Evolutionary conservation across 108 stramenopile species (phyloP).

Genomic region (Conticribra guillardii): DNA sequence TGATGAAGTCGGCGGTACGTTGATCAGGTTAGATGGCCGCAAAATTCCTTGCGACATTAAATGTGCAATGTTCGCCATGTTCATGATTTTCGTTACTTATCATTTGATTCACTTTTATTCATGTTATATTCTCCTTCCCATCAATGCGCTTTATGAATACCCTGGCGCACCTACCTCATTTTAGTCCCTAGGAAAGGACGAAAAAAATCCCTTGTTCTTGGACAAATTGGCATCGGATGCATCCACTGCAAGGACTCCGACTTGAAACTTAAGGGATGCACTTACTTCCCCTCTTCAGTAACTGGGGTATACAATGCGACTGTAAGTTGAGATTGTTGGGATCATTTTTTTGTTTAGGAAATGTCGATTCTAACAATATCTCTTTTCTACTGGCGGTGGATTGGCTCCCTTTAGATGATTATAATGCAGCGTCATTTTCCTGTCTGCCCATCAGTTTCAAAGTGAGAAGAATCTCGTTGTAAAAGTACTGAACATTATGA

Average conservation of each 20-base stretch:
- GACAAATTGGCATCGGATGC: slow-evolving; percentile 87
- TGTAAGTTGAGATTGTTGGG: too few species aligned
- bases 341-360: too few species aligned
- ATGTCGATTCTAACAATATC: too few species aligned
- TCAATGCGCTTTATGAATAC: too few species aligned
- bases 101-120: neutral
- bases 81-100: too few species aligned
- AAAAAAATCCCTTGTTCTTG: slow-evolving; percentile 74
- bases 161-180: neutral
- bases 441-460: slow-evolving; percentile 64
- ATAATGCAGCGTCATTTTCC: slow-evolving; percentile 53
- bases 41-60: too few species aligned
- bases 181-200: slow-evolving; percentile 76
- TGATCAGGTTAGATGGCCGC: too few species aligned
- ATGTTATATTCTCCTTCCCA: slow-evolving; percentile 3
- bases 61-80: too few species aligned
- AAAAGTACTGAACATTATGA: too few species aligned
- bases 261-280: slow-evolving; percentile 41
- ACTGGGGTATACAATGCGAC: slow-evolving; percentile 51
- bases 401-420: too few species aligned
- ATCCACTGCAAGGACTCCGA: slow-evolving; percentile 58
- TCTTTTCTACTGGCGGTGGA: too few species aligned
- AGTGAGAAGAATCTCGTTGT: slow-evolving; percentile 34
- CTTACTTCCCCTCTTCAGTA: slow-evolving; percentile 43
- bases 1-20: slow-evolving; percentile 59